Conservation (phyloP, 768 basidiomycete genomes). For the Lentinula detonsa region DNA sequence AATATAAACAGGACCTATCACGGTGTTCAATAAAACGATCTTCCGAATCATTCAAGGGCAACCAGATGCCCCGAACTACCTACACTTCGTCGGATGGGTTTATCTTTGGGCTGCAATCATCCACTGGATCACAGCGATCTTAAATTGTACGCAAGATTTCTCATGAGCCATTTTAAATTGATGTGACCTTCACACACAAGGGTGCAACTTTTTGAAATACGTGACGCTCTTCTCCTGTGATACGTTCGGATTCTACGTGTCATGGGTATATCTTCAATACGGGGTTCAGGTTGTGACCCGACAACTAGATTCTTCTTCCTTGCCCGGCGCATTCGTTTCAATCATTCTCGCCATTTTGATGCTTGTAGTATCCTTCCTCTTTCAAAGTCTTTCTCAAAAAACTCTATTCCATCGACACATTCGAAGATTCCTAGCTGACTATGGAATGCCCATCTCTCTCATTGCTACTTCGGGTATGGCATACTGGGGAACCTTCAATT, state of each 20-base stretch:
- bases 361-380: slow-evolving; percentile 69
- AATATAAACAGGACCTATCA: slow-evolving; percentile 65
- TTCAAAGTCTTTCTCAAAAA: slow-evolving; percentile 57
- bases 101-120: slow-evolving; percentile 87
- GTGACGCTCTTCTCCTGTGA: slow-evolving; percentile 90
- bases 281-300: slow-evolving; percentile 80
- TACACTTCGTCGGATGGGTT: slow-evolving; percentile 89
- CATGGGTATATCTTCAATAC: slow-evolving; percentile 87
- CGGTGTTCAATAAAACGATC: slow-evolving; percentile 89
- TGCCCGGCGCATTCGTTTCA: slow-evolving; percentile 50
- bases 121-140: slow-evolving; percentile 74
- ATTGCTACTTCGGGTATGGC: slow-evolving; percentile 71
- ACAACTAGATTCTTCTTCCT: slow-evolving; percentile 42
- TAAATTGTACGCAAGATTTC: slow-evolving; percentile 53
- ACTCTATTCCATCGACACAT: slow-evolving; percentile 68
- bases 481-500: slow-evolving; percentile 79
- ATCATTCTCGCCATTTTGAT: slow-evolving; percentile 76
- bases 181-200: slow-evolving; percentile 25
- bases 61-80: slow-evolving; percentile 61
- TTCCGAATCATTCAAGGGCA: slow-evolving; percentile 63
- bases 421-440: slow-evolving; percentile 75
- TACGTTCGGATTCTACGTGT: slow-evolving; percentile 90
- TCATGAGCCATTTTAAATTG: background rate
- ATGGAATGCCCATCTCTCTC: slow-evolving; percentile 87
- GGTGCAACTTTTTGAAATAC: slow-evolving; percentile 80